Percentiles rank a stretch among this genome's conserved stretches.
Conservation (phyloP, 148 eudicot species). For the Euryodendron excelsum region DNA sequence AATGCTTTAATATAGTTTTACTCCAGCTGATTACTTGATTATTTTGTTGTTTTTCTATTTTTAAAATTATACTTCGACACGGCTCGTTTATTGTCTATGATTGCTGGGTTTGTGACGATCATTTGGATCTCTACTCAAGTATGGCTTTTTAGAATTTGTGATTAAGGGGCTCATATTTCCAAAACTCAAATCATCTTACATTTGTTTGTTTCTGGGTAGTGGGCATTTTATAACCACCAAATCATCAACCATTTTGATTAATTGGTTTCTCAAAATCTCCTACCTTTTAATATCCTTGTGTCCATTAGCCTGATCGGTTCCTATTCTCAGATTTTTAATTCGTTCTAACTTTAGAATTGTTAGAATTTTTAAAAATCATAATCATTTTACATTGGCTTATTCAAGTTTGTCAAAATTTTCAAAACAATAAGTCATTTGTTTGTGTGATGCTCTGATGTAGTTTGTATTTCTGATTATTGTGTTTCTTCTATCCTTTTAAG, state of each 20-base stretch:
- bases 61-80: background rate
- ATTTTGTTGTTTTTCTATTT: background rate
- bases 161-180: too few species aligned
- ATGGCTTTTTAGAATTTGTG: background rate
- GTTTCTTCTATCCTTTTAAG: conserved; percentile 14
- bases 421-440: background rate
- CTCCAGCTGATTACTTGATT: background rate
- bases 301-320: background rate
- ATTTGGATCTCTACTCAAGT: background rate
- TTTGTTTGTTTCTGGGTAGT: too few species aligned
- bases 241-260: background rate
- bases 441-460: background rate
- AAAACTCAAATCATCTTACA: too few species aligned
- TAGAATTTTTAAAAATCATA: background rate
- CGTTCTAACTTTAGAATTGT: background rate
- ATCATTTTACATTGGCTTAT: background rate
- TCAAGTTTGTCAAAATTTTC: background rate
- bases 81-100: background rate
- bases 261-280: background rate
- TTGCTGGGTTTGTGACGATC: background rate
- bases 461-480: background rate
- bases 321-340: background rate
- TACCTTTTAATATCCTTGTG: background rate
- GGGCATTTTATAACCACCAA: background rate
- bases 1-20: background rate